Conservation (phyloP, 2,329 filamentous ascomycete species). For the Cadophora sp. region DNA sequence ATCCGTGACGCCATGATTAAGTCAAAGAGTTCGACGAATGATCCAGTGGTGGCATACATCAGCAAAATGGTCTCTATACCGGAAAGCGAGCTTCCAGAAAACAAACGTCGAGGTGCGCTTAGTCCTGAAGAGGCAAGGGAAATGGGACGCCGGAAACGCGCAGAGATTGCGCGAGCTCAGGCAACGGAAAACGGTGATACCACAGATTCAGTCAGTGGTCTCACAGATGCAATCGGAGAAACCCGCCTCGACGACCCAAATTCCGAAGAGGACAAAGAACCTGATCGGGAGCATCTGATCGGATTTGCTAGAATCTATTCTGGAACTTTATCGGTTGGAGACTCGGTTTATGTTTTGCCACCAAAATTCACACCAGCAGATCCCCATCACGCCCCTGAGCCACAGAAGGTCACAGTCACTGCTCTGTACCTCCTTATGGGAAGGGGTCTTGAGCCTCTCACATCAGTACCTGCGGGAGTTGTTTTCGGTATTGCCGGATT, state of each 20-base stretch:
- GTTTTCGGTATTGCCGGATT: conserved; percentile 95
- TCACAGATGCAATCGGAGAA: conserved; percentile 64
- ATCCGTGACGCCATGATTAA: conserved; percentile 82
- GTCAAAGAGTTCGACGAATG: conserved; percentile 73
- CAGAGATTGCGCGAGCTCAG: conserved; percentile 83
- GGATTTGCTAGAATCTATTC: conserved; percentile 96
- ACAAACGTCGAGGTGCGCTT: conserved; percentile 75
- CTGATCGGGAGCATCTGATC: conserved; percentile 86
- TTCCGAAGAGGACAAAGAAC: conserved; percentile 60
- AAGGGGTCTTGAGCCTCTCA: conserved; percentile 80
- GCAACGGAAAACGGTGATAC: conserved; percentile 49
- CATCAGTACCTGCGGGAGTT: conserved; percentile 87
- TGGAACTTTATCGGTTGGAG: conserved; percentile 86
- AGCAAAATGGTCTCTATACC: conserved; percentile 98
- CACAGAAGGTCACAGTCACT: conserved; percentile 83
- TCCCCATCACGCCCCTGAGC: conserved; percentile 74
- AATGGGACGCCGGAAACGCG: conserved; percentile 84
- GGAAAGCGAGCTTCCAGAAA: conserved; percentile 88
- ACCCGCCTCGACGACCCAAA: conserved; percentile 63
- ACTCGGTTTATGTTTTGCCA: conserved; percentile 87
- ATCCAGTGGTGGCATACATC: conserved; percentile 90
- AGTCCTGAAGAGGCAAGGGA: conserved; percentile 91
- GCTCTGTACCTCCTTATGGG: conserved; percentile 97
- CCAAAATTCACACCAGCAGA: conserved; percentile 90
- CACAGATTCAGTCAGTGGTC: conserved; percentile 51